These are phyloP conservation scores for Aspergillus hancockii DNA, from an alignment of 495 filamentous ascomycete species.

Conservation along the genomic window DNA sequence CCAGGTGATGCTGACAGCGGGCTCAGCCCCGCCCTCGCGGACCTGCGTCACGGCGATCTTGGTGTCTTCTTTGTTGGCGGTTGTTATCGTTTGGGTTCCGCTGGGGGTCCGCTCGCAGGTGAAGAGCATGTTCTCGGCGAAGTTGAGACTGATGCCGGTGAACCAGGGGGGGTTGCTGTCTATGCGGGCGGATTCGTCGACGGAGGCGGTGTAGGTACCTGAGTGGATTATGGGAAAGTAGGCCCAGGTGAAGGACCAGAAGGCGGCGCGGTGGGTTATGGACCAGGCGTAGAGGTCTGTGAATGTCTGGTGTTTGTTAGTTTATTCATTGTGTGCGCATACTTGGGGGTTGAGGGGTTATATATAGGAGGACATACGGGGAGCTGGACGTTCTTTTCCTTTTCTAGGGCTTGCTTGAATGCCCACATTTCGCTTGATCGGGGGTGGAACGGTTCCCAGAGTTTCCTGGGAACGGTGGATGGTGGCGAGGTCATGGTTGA, in stretches of 20 bases:
- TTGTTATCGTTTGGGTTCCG: conserved; percentile 46
- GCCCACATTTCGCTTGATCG: conserved; percentile 61
- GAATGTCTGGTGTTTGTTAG: conserved; percentile 38
- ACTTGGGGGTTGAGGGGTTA: too few relatives aligned
- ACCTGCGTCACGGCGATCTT: conserved; percentile 72
- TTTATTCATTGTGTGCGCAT: neutral
- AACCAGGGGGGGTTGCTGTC: conserved; percentile 48
- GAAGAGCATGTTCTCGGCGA: conserved; percentile 75
- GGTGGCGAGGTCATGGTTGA: neutral
- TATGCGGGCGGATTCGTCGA: conserved; percentile 68
- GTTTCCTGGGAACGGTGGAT: conserved; percentile 34
- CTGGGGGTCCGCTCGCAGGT: conserved; percentile 11
- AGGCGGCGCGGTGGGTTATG: conserved; percentile 57
- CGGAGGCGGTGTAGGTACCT: conserved; percentile 57
- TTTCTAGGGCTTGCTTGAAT: conserved; percentile 45
- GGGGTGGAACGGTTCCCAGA: conserved; percentile 66
- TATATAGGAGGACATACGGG: too few relatives aligned
- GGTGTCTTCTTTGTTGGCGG: conserved; percentile 62
- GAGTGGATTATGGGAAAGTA: conserved; percentile 59
- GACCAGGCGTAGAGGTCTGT: conserved; percentile 67
- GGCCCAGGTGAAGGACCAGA: conserved; percentile 67
- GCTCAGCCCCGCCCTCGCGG: conserved; percentile 63
- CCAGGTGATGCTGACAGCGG: conserved; percentile 60
- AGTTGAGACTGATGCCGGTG: conserved; percentile 68
- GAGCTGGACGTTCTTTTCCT: conserved; percentile 17